Conservation (phyloP, 164 flowering plant species). For the Macadamia integrifolia region DNA sequence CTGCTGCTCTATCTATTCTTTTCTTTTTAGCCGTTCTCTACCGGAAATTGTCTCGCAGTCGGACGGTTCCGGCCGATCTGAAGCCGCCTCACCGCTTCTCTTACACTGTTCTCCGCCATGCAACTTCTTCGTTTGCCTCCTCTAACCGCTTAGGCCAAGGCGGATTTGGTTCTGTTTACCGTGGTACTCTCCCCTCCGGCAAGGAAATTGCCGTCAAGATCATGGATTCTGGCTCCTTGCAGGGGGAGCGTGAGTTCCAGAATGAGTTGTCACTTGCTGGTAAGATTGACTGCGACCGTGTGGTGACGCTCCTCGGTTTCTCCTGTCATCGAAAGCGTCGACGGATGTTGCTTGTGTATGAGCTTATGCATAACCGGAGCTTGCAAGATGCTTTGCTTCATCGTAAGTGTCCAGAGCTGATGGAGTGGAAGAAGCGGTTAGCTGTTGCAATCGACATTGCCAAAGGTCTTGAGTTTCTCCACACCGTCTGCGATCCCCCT, state of each 20-base stretch:
- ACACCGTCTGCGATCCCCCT: slow-evolving; percentile 55
- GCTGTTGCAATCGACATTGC: slow-evolving; percentile 45
- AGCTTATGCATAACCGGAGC: slow-evolving; percentile 75
- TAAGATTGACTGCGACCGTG: slow-evolving; percentile 26
- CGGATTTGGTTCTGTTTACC: slow-evolving; percentile 79
- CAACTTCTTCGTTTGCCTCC: slow-evolving; percentile 58
- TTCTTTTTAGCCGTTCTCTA: slow-evolving; percentile 27
- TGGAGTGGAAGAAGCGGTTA: slow-evolving; percentile 57
- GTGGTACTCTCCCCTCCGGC: slow-evolving; percentile 43
- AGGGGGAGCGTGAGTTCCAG: slow-evolving; percentile 84
- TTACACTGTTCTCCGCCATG: slow-evolving; percentile 60
- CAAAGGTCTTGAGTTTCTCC: slow-evolving; percentile 57
- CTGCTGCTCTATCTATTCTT: slow-evolving; percentile 23
- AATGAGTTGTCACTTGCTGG: slow-evolving; percentile 66
- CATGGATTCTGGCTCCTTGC: slow-evolving; percentile 72
- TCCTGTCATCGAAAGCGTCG: slow-evolving; percentile 35
- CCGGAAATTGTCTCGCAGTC: slow-evolving; percentile 46
- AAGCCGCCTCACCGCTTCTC: slow-evolving; percentile 54
- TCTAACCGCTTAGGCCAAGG: slow-evolving; percentile 76
- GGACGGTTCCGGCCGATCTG: slow-evolving; percentile 63
- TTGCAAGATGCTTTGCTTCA: slow-evolving; percentile 76
- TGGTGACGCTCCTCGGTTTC: slow-evolving; percentile 57
- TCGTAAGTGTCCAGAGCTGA: slow-evolving; percentile 54
- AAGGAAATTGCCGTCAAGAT: slow-evolving; percentile 62
- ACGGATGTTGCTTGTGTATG: slow-evolving; percentile 57